Base-by-base conservation (phyloP, 192 early-diverging fungal species). In the Dissophora ornata region DNA sequence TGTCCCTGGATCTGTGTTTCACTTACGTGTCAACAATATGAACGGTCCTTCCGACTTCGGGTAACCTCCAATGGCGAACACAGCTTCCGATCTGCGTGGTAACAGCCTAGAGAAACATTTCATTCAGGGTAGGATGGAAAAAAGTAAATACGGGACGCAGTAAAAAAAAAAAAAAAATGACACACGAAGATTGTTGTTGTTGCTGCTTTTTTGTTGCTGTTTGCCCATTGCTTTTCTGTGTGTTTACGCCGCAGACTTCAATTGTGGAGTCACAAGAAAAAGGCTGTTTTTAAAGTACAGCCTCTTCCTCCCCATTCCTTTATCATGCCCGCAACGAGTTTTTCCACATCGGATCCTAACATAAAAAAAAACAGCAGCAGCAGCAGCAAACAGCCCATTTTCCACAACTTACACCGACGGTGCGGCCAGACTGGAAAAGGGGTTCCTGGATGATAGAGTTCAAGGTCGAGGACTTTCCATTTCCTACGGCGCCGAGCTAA, bases 381-480 rank as follows among this genome's bases (percentile, higher is more conserved):
- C n/a, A n/a, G n/a, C n/a, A n/a, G n/a, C n/a, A n/a, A n/a, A n/a
- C n/a, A n/a, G n/a, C n/a, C n/a, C n/a, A n/a, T 48, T 16, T 34
- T 41, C 11, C 42, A 28, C 6, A 8, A 66, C 62, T 56, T 79
- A 84, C 82, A 42, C 79, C 75, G 36, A 79, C 57, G 29, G 71
- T 61, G 36, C 66, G 59, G 22, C 84, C 84, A 11, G 80, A 82
- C 46, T 64, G 71, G 62, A 82, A 86, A 15, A 82, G 46, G 4
- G 74, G 69, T 38, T 80, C 80, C 48, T 78, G 82, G 34, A 80
- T 70, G 56, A 86, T 83, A 9, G 84, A 74, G 44, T 86, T 86
- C 9, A 86, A 73, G 21, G 83, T 67, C n/a, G 80, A 82, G 1
- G 82, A 83, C 57, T 86, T 86, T n/a, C 84, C 84, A 30, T 81